A percentile compares a stretch with the other conserved stretches of the same genome.
These are phyloP conservation scores for Biscogniauxia sp. DNA, from an alignment of 2,329 filamentous ascomycete species.

Conservation along the genomic window DNA sequence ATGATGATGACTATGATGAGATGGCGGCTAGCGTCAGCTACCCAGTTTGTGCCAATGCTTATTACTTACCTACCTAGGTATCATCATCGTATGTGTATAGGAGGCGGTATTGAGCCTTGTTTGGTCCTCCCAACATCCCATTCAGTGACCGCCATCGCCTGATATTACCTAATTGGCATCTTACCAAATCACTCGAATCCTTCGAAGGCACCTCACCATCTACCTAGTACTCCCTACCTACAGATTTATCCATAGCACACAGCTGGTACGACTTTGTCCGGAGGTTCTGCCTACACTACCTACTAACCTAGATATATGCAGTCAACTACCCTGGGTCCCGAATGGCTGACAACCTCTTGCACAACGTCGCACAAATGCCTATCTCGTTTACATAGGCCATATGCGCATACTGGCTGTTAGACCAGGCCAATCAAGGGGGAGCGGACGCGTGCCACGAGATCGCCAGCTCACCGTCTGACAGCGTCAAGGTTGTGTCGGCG, in stretches of 20 bases:
- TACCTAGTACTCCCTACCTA: background rate
- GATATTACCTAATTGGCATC: background rate
- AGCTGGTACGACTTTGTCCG: background rate
- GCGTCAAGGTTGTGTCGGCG: background rate
- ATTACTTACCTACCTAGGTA: no score
- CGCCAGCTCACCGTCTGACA: background rate
- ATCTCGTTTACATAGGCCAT: background rate
- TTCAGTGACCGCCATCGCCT: background rate
- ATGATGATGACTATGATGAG: no score
- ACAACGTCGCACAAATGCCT: background rate
- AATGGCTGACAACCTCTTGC: background rate
- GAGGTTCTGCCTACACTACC: background rate
- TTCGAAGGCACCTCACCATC: background rate
- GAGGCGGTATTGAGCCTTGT: background rate
- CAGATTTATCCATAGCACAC: background rate
- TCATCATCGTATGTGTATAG: background rate
- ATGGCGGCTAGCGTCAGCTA: background rate
- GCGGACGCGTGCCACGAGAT: background rate
- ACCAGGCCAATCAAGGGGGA: background rate
- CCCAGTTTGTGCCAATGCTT: background rate
- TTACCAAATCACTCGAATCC: background rate
- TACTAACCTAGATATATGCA: background rate
- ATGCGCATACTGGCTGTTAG: background rate
- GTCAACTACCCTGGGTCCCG: background rate
- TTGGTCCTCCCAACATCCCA: background rate